Evolutionary conservation across 2,329 filamentous ascomycete genomes (phyloP).

Genomic region (Paraphoma sp.): DNA sequence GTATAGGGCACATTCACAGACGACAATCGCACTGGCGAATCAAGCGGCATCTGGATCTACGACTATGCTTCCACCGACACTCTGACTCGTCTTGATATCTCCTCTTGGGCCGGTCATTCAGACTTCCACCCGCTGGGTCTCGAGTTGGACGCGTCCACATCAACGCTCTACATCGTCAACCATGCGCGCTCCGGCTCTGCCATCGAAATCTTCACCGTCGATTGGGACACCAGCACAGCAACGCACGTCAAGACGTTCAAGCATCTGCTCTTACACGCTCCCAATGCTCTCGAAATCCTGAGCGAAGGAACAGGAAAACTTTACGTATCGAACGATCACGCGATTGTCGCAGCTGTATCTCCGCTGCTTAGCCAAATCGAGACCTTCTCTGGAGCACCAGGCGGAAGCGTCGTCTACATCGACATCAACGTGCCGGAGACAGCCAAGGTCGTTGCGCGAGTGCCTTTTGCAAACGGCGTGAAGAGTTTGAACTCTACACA

Average conservation of each 20-base stretch:
- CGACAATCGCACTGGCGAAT: conserved; percentile 13
- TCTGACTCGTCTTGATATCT: conserved; percentile 8
- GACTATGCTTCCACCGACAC: conserved; percentile 40
- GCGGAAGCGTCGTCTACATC: conserved; percentile 47
- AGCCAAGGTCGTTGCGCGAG: conserved; percentile 32
- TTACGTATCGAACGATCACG: conserved; percentile 54
- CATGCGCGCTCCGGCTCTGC: conserved; percentile 43
- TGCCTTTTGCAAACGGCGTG: conserved; percentile 54
- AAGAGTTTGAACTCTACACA: conserved; percentile 43
- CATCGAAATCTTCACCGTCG: conserved; percentile 43
- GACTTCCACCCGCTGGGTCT: conserved; percentile 55
- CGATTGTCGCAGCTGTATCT: conserved; percentile 34
- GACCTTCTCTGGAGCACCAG: conserved; percentile 46
- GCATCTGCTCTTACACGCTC: conserved; percentile 42
- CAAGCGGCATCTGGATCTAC: conserved; percentile 49
- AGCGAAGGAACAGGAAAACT: conserved; percentile 37
- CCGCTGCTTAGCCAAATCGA: conserved; percentile 45
- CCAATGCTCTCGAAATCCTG: conserved; percentile 50
- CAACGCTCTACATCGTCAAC: conserved; percentile 50
- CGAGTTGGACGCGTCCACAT: conserved; percentile 41
- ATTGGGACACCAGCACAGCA: conserved; percentile 25
- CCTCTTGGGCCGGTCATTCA: too few relatives aligned
- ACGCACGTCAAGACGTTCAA: conserved; percentile 38
- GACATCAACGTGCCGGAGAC: conserved; percentile 23
- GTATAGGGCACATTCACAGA: conserved; percentile 37